Percentiles rank a stretch among this genome's conserved stretches.
These are phyloP conservation scores for Coemansia sp. DNA, from an alignment of 192 early-diverging fungal species.

Conservation along the genomic window DNA sequence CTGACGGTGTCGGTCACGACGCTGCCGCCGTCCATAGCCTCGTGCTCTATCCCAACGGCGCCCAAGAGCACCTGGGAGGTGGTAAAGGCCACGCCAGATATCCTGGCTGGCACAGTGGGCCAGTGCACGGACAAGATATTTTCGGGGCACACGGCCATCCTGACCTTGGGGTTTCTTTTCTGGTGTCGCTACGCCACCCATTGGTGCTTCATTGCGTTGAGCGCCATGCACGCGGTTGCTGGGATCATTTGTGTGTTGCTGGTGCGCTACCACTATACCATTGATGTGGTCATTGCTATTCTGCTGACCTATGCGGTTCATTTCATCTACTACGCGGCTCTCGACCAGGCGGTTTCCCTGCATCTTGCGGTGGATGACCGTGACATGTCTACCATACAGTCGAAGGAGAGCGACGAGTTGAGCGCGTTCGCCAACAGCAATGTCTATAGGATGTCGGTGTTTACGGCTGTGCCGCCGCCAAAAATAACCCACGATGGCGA, in stretches of 20 bases:
- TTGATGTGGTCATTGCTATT: constrained; percentile 55
- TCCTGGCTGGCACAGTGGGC: constrained; percentile 45
- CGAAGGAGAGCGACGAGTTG: not conserved
- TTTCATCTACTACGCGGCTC: constrained; percentile 52
- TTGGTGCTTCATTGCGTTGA: constrained; percentile 33
- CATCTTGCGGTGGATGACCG: no score
- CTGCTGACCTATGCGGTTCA: constrained; percentile 54
- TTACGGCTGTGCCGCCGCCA: constrained; percentile 16
- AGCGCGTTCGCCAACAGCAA: no score
- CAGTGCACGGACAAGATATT: constrained; percentile 63
- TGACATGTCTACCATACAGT: no score
- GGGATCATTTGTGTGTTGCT: constrained; percentile 52
- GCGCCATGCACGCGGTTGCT: constrained; percentile 23
- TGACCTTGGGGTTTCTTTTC: constrained; percentile 50
- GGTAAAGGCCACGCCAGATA: constrained; percentile 41
- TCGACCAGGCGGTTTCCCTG: constrained; percentile 10
- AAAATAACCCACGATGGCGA: constrained; percentile 3
- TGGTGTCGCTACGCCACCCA: constrained; percentile 54
- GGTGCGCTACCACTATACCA: constrained; percentile 56
- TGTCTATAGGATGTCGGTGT: no score
- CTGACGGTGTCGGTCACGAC: constrained; percentile 55
- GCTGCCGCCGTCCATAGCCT: constrained; percentile 45
- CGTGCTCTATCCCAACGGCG: constrained; percentile 33
- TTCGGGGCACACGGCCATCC: constrained; percentile 57
- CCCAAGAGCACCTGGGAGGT: constrained; percentile 45